Base-by-base conservation (phyloP, 1,139 yeast species). In the Blastobotrys illinoisensis region DNA sequence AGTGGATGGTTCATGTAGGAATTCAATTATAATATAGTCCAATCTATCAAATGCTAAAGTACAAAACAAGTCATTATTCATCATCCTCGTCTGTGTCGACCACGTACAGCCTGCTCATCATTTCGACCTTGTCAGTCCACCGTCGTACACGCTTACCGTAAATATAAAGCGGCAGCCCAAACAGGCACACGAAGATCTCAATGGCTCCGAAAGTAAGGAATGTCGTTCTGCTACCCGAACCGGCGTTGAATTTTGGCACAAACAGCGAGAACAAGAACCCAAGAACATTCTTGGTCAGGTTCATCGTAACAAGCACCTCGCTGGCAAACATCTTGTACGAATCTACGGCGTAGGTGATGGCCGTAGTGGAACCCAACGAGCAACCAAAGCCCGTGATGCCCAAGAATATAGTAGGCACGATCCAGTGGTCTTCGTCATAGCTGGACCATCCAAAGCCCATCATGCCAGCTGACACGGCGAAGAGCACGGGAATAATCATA, bases 401-500 rank as follows among this genome's bases (percentile, higher is more conserved):
- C 60, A 82, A 75, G 62, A 82, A 80, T 0, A 82, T 65, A 1
- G 82, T 74, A 0, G 86, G 86, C 0, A 79, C 85, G 56, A 79
- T 73, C 86, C 86, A 82, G n/a, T 70, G 64, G 63, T 81, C 82
- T 19, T 73, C 62, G 1, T 64, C 73, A 32, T 72, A 67, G 0
- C 82, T 66, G 2, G 84, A 72, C 86, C 86, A 82, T 1, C 87
- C 87, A 63, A 79, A 82, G 1, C 86, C 86, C 74, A 82, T 77
- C 51, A 82, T 69, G 1, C 86, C 87, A 48, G 79, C 73, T 46
- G 79, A 66, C 20, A 79, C 70, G 0, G 83, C 64, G 6, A 83
- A 60, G 44, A 70, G 61, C 9, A 76, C 78, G 1, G 85, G 84
- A 5, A 79, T 51, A 36, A 80, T 69, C 85, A 82, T 80, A 18